Evolutionary conservation across 176 grass and related monocot genomes (phyloP), one percentile per base, ranked within the genome.

Genomic region (Areca catechu): DNA sequence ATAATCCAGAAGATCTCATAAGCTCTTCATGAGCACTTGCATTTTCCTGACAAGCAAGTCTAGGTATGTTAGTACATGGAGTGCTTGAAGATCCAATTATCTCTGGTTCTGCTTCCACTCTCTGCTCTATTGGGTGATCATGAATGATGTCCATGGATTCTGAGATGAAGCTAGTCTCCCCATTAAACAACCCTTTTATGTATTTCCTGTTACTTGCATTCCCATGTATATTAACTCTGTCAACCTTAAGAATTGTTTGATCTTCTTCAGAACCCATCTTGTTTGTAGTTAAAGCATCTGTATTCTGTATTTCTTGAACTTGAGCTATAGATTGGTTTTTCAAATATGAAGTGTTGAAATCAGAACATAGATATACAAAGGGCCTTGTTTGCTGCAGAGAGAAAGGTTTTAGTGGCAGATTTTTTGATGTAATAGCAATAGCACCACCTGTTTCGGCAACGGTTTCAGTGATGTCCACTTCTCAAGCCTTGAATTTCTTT

Each of bases 131-230:
- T 67, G 50, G 60, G 54, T 67, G 67, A 10, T 58, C 65, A 34
- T 77, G 53, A 15, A 58, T 70, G 59, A 58, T 64, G 55, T 81
- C 59, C 21, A 81, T 83, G 3, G 90, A 95, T 71, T 95, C 90
- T 73, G 90, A 89, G 79, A 95, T 83, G 67, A 74, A 95, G 77
- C 90, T 95, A 74, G 83, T 83, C 76, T 86, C 88, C 29, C 69
- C 23, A 57, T 60, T 30, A 50, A 86, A 83, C 53, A 83, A 65
- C 67, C 50, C 28, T 57, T 71, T 83, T 37, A 84, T 82, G 65
- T 48, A 64, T 72, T 81, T 89, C 66, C 74, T 76, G 63, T 18
- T 57, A 76, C 47, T 52, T 61, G 49, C 23, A 61, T 86, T 81
- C 48, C 21, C 60, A 28, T 70, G 24, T 27, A 51, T 60, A 37